Base-by-base conservation (phyloP, 371 early-diverging fungal species). In the Mucor racemosus region DNA sequence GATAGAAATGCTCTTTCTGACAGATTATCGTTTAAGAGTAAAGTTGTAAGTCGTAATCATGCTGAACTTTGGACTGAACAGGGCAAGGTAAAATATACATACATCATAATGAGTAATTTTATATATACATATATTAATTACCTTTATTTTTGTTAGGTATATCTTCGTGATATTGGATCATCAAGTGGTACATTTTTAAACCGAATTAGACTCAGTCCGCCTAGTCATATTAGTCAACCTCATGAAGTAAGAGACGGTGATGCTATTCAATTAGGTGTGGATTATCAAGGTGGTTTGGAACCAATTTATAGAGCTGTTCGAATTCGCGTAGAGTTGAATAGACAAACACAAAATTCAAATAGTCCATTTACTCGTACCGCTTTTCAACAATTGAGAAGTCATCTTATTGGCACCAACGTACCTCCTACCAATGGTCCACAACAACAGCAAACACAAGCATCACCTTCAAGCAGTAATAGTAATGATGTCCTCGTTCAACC, bases 121-220 rank as follows among this genome's bases (percentile, higher is more conserved):
- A 11, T 11, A 31, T 33, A 14, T 26, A 26, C 3, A 11, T 11
- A 31, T 33, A 14, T 7, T 35, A 4, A 54, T 7, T 38, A 34
- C 15, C 31, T 41, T 41, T 38, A 13, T 26, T 36, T 38, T 39
- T 19, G 21, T 19, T 65, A 93, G 91, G 86, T 97, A 17, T 96
- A 76, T 71, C 88, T 97, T 63, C 86, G 91, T 63, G 98, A 97
- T 76, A 93, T 92, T 38, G 94, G 93, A 58, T 92, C 93, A 41
- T 95, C 96, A 4, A 95, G 95, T 34, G 98, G 98, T 21, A 97
- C 98, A 14, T 97, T 96, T 72, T 77, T 97, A 48, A 97, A 97
- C 83, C 90, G 94, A 72, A 85, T 92, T 77, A 79, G 98, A 8
- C 77, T 97, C 38, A 89, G 92, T 48, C 88, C 96, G 11, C 91